phyloP scores from a whole-genome alignment of 1,139 yeast genomes.

The Hansenula sp. region DNA sequence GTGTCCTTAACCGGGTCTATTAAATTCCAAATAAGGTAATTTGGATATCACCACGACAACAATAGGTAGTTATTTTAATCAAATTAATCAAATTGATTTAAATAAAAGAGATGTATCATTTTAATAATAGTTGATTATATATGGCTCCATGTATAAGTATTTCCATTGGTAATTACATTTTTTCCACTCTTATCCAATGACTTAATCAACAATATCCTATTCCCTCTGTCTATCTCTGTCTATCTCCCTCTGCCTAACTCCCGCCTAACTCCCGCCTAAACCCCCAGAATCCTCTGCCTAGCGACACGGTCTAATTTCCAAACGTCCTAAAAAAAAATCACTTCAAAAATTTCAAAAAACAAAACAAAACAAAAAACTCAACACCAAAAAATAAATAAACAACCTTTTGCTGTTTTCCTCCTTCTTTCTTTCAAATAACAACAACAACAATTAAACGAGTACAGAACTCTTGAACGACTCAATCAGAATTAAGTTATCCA shows the following conservation, averaged over 20 bases:
- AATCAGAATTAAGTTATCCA: neutral
- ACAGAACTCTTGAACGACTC: neutral
- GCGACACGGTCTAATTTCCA: neutral
- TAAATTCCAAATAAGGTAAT: too few relatives aligned
- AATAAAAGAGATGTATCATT: too few relatives aligned
- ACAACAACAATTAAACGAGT: neutral
- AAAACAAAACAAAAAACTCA: conserved; percentile 1
- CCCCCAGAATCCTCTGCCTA: neutral
- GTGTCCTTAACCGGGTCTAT: too few relatives aligned
- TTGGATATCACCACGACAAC: too few relatives aligned
- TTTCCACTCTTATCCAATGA: too few relatives aligned
- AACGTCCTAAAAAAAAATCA: neutral
- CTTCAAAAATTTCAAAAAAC: neutral
- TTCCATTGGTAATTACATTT: too few relatives aligned
- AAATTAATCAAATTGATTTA: too few relatives aligned
- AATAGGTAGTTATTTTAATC: too few relatives aligned
- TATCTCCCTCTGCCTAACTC: neutral
- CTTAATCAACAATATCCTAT: too few relatives aligned
- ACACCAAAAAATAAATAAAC: conserved; percentile 4
- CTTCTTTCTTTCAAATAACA: neutral
- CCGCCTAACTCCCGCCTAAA: neutral
- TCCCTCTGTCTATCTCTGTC: neutral
- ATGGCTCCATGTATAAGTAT: neutral
- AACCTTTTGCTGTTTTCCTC: conserved; percentile 3
- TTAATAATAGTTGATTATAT: too few relatives aligned